phyloP scores from a whole-genome alignment of 805 yeast species.

The Teunomyces atbi region DNA sequence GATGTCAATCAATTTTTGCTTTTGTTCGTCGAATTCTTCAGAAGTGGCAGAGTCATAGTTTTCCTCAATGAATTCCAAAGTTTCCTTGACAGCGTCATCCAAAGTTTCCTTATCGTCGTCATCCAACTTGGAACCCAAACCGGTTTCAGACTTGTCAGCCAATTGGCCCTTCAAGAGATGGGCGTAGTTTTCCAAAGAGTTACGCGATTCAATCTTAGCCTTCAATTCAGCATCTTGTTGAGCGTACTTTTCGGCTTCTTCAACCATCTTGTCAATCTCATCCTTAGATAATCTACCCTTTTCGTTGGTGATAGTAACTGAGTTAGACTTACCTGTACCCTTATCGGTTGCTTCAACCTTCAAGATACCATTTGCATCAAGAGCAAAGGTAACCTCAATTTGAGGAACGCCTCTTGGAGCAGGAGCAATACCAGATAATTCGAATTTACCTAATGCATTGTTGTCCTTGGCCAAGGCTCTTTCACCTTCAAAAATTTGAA shows the following conservation, averaged over 20 bases:
- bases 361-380: slow-evolving; percentile 99
- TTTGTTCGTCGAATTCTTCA: slow-evolving; percentile 93
- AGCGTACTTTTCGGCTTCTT: slow-evolving; percentile 90
- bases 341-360: slow-evolving; percentile 99
- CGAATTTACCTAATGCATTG: slow-evolving; percentile 97
- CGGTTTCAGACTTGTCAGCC: slow-evolving; percentile 35
- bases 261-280: slow-evolving; percentile 97
- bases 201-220: slow-evolving; percentile 41
- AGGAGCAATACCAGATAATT: slow-evolving; percentile 97
- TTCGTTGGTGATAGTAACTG: slow-evolving; percentile 98
- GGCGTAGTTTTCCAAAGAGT: slow-evolving; percentile 47
- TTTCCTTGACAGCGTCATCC: slow-evolving; percentile 82
- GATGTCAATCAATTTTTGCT: slow-evolving; percentile 71
- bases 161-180: slow-evolving; percentile 48
- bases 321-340: slow-evolving; percentile 97
- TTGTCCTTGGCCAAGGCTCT: slow-evolving; percentile 98
- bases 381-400: slow-evolving; percentile 97
- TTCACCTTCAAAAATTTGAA: slow-evolving; percentile 99
- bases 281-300: slow-evolving; percentile 96
- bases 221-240: slow-evolving; percentile 46
- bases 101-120: slow-evolving; percentile 91
- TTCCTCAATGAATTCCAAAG: slow-evolving; percentile 85
- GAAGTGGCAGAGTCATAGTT: slow-evolving; percentile 80
- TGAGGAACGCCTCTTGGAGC: slow-evolving; percentile 99
- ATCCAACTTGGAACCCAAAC: slow-evolving; percentile 72